These are phyloP conservation scores for Aciculosporium take DNA, from an alignment of 2,329 filamentous ascomycete genomes.

Conservation along the genomic window DNA sequence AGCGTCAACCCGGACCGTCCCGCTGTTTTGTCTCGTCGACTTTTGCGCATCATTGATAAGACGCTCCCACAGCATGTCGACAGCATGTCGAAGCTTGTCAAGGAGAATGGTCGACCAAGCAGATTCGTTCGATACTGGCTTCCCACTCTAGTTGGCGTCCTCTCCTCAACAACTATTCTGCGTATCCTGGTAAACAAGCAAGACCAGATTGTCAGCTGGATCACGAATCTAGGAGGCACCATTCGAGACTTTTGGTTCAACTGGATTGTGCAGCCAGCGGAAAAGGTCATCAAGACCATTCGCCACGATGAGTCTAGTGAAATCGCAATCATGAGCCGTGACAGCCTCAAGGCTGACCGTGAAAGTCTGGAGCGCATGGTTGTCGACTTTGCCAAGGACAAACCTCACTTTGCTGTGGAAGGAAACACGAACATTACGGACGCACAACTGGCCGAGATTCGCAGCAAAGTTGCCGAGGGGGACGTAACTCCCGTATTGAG, in stretches of 20 bases:
- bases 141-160: conserved; percentile 51
- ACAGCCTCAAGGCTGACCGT: conserved; percentile 78
- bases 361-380: conserved; percentile 96
- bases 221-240: conserved; percentile 64
- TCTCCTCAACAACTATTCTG: conserved; percentile 80
- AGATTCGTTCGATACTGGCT: conserved; percentile 77
- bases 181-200: conserved; percentile 60
- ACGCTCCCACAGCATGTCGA: conserved; percentile 54
- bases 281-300: conserved; percentile 79
- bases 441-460: conserved; percentile 57
- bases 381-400: conserved; percentile 82
- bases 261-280: conserved; percentile 79
- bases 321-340: conserved; percentile 90
- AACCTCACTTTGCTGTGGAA: conserved; percentile 46
- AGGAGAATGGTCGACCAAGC: conserved; percentile 61
- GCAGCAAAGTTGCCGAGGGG: conserved; percentile 71
- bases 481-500: conserved; percentile 84
- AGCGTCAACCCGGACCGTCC: conserved; percentile 32
- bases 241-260: conserved; percentile 86
- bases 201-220: conserved; percentile 67
- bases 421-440: conserved; percentile 41
- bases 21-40: conserved; percentile 48
- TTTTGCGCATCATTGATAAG: conserved; percentile 53
- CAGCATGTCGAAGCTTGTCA: conserved; percentile 40
- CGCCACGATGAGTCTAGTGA: conserved; percentile 85